Percentiles rank a stretch among this genome's conserved stretches.
Conservation (phyloP, 75 land plant genomes). For the Adiantum capillusveneris region DNA sequence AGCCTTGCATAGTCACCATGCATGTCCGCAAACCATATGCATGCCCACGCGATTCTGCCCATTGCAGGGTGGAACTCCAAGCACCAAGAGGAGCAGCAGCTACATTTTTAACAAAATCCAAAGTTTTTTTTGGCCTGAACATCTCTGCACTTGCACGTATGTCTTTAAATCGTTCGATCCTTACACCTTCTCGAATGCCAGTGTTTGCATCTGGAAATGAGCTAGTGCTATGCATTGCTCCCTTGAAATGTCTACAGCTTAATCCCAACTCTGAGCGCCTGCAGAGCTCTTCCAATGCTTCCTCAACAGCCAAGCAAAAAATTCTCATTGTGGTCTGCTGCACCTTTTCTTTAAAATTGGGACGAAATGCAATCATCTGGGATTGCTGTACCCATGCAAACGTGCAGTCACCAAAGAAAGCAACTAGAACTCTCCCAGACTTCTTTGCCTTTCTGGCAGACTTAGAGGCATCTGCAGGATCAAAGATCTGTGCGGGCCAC, state of each 20-base stretch:
- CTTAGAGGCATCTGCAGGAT: slow-evolving; percentile 58
- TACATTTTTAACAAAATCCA: neutral
- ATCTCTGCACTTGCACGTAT: neutral
- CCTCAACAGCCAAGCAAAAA: slow-evolving; percentile 35
- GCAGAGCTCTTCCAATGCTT: slow-evolving; percentile 47
- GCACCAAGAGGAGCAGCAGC: neutral
- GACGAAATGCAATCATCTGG: slow-evolving; percentile 33
- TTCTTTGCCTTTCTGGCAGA: slow-evolving; percentile 32
- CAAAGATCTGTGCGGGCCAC: slow-evolving; percentile 70
- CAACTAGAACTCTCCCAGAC: slow-evolving; percentile 45
- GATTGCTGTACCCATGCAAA: slow-evolving; percentile 67
- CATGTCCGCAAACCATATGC: neutral
- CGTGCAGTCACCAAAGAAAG: slow-evolving; percentile 63
- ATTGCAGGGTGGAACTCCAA: neutral
- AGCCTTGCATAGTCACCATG: neutral
- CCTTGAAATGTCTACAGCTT: slow-evolving; percentile 14
- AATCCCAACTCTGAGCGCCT: slow-evolving; percentile 45
- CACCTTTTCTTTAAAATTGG: slow-evolving; percentile 38
- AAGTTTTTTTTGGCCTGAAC: slow-evolving; percentile 1
- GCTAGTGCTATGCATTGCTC: neutral
- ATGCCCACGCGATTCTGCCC: neutral
- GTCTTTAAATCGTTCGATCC: neutral
- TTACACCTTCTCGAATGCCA: neutral
- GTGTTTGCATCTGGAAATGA: neutral
- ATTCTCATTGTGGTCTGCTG: slow-evolving; percentile 36